phyloP scores from a whole-genome alignment of 768 basidiomycete species.

The Lactarius tabidus region DNA sequence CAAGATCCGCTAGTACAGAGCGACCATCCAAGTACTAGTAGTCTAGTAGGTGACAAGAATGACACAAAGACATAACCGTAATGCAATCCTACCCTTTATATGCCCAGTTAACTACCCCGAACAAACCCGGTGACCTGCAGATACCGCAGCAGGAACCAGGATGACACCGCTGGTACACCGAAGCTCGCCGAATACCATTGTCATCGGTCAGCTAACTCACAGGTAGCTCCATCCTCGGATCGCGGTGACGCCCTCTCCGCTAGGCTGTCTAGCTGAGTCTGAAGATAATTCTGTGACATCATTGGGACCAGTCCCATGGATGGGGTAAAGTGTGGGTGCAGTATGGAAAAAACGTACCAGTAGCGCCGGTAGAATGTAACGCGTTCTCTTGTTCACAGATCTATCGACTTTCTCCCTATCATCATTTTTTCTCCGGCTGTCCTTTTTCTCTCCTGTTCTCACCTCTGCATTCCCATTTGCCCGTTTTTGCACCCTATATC shows the following conservation, averaged over 20 bases:
- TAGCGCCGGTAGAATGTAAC: too few species aligned
- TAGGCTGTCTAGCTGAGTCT: too few species aligned
- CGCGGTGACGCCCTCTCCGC: constrained; percentile 3
- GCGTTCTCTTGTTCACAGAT: too few species aligned
- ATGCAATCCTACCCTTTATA: constrained; percentile 10
- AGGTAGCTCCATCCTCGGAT: not conserved
- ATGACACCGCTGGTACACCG: constrained; percentile 11
- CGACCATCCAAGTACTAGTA: constrained; percentile 9
- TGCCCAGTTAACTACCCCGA: not conserved
- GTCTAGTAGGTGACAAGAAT: not conserved
- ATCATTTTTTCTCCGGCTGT: too few species aligned
- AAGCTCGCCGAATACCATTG: constrained; percentile 28
- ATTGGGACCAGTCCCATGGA: too few species aligned
- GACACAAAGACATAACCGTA: constrained; percentile 4
- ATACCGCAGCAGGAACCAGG: constrained; percentile 20
- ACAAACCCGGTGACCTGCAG: constrained; percentile 27
- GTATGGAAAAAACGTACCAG: too few species aligned
- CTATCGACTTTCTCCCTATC: too few species aligned
- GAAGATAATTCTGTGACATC: too few species aligned
- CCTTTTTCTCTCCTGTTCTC: too few species aligned
- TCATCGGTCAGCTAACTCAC: constrained; percentile 16
- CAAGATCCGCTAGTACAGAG: constrained; percentile 18
- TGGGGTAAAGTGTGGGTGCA: too few species aligned
- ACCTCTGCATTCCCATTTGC: too few species aligned
- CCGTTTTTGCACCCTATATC: too few species aligned